phyloP scores from a whole-genome alignment of 2,329 filamentous ascomycete genomes.

The Microascus cirrosus region DNA sequence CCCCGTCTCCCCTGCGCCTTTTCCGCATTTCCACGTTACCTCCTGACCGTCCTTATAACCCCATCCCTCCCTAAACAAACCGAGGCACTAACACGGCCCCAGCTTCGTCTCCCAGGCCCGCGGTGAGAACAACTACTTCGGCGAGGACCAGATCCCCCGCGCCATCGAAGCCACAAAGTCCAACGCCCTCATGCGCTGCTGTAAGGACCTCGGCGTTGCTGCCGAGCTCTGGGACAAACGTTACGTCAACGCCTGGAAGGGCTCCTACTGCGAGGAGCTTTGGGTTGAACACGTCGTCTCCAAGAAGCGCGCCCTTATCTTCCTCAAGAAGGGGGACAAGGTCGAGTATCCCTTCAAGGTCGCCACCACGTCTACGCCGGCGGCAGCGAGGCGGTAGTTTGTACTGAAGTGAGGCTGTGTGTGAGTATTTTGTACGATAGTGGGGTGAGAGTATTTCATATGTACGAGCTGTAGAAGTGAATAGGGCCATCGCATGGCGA shows the following conservation, averaged over 20 bases:
- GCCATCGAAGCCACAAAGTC: constrained; percentile 96
- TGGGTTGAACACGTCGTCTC: constrained; percentile 82
- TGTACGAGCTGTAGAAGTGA: too few relatives aligned
- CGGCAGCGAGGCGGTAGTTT: too few relatives aligned
- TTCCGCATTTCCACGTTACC: constrained; percentile 6
- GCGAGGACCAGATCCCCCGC: constrained; percentile 78
- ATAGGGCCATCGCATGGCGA: too few relatives aligned
- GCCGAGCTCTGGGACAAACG: constrained; percentile 94
- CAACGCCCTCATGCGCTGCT: constrained; percentile 95
- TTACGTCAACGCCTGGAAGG: constrained; percentile 76
- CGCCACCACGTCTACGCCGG: neutral
- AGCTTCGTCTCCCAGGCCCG: constrained; percentile 88
- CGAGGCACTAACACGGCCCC: constrained; percentile 4
- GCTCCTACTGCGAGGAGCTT: constrained; percentile 60
- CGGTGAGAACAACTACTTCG: constrained; percentile 91
- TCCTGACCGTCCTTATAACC: neutral
- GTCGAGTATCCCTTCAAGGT: constrained; percentile 50
- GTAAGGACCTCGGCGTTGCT: constrained; percentile 92
- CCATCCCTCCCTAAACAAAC: too few relatives aligned
- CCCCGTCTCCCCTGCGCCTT: neutral
- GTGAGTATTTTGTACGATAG: too few relatives aligned
- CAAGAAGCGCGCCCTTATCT: constrained; percentile 86
- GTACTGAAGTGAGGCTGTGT: too few relatives aligned
- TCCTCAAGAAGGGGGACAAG: constrained; percentile 65
- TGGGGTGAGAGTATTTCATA: neutral